These are phyloP conservation scores for Abrus pulchellus DNA, from an alignment of 306 rosid genomes.

Conservation along the genomic window DNA sequence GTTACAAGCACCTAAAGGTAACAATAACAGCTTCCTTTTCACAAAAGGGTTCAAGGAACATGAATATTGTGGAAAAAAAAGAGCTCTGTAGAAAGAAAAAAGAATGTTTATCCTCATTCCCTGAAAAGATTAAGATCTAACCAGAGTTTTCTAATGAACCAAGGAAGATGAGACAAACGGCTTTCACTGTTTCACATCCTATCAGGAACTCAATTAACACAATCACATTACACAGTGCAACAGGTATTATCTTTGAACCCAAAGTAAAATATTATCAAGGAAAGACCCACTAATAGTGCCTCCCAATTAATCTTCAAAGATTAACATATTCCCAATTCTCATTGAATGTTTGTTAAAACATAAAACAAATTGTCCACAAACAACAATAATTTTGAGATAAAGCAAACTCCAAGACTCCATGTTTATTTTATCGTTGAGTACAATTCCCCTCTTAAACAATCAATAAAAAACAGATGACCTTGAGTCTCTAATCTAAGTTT, in stretches of 20 bases:
- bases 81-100: not conserved
- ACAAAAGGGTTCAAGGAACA: not conserved
- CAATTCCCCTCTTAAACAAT: not conserved
- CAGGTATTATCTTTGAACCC: not conserved
- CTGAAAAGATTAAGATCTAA: constrained; percentile 5
- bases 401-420: not conserved
- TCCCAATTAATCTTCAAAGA: not conserved
- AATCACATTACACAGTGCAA: not conserved
- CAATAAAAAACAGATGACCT: not conserved
- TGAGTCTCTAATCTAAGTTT: not conserved
- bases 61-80: not conserved
- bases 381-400: not conserved
- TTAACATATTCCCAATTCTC: not conserved
- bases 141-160: constrained; percentile 6
- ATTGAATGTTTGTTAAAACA: not conserved
- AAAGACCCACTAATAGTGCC: not conserved
- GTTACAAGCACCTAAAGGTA: not conserved
- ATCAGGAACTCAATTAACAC: not conserved
- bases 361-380: not conserved
- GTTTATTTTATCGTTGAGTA: not conserved
- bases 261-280: not conserved
- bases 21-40: not conserved
- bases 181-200: constrained; percentile 10
- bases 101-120: not conserved
- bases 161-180: not conserved